Conservation (phyloP, 208 protist species). For the Phytomonas sp. region DNA sequence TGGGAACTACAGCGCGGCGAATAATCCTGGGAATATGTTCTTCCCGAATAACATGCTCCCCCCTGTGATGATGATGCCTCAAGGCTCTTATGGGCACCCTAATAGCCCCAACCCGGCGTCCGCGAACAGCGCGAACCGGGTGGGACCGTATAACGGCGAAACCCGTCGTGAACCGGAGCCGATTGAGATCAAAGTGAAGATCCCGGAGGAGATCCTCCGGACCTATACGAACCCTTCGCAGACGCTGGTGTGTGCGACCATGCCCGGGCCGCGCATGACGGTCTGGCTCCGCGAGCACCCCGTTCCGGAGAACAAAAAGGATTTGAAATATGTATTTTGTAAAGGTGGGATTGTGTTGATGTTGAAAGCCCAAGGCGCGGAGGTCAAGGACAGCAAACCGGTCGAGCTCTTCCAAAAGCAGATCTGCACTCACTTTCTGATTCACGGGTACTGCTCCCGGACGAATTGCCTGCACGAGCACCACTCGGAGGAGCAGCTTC, state of each 20-base stretch:
- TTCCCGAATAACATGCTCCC: slow-evolving; percentile 9
- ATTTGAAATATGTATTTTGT: slow-evolving; percentile 64
- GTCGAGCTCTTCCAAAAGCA: slow-evolving; percentile 80
- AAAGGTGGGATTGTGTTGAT: slow-evolving; percentile 71
- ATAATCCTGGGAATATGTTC: neutral
- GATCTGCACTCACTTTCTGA: slow-evolving; percentile 82
- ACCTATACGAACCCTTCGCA: slow-evolving; percentile 66
- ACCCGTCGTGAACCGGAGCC: slow-evolving; percentile 45
- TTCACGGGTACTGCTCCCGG: slow-evolving; percentile 78
- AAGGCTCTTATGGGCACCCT: too few relatives aligned
- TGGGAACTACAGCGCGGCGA: neutral
- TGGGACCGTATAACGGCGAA: slow-evolving; percentile 1
- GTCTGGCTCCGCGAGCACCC: slow-evolving; percentile 72
- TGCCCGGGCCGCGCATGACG: slow-evolving; percentile 75
- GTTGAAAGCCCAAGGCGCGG: slow-evolving; percentile 55
- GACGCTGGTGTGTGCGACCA: slow-evolving; percentile 62
- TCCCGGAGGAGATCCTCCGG: slow-evolving; percentile 53
- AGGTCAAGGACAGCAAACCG: slow-evolving; percentile 76
- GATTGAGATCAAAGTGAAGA: slow-evolving; percentile 27
- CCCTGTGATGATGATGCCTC: too few relatives aligned
- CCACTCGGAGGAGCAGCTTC: slow-evolving; percentile 72
- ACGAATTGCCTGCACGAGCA: slow-evolving; percentile 73
- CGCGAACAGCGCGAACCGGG: slow-evolving; percentile 8
- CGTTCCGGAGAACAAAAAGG: slow-evolving; percentile 34
- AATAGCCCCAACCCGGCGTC: slow-evolving; percentile 10